These are phyloP conservation scores for Myrica gale DNA, from an alignment of 306 rosid genomes.

Conservation along the genomic window DNA sequence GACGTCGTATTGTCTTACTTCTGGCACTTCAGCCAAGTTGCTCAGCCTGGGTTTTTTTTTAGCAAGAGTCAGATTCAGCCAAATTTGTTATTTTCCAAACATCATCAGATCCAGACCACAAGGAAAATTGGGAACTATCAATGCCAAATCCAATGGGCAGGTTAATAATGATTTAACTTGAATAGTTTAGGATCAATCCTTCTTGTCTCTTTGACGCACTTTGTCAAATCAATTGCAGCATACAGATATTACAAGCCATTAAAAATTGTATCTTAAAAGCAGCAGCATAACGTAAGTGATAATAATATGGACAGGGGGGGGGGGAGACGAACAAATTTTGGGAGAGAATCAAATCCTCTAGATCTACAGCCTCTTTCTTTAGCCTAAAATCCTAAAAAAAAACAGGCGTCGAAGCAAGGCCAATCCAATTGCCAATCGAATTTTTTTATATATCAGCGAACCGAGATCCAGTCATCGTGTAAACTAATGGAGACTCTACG, in stretches of 20 bases:
- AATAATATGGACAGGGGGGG: slow-evolving; percentile 39
- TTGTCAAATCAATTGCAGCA: slow-evolving; percentile 34
- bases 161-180: slow-evolving; percentile 38
- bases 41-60: no score
- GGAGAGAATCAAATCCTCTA: slow-evolving; percentile 43
- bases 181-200: slow-evolving; percentile 39
- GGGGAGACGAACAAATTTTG: slow-evolving; percentile 43
- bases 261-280: slow-evolving; percentile 39
- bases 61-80: no score
- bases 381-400: slow-evolving; percentile 78
- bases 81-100: no score
- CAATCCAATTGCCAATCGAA: slow-evolving; percentile 67
- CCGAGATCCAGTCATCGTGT: slow-evolving; percentile 45
- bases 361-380: slow-evolving; percentile 73
- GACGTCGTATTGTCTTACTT: no score
- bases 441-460: slow-evolving; percentile 47
- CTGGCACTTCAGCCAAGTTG: no score
- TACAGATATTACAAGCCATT: slow-evolving; percentile 43
- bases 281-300: slow-evolving; percentile 38
- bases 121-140: not conserved
- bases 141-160: slow-evolving; percentile 20
- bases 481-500: slow-evolving; percentile 34
- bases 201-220: slow-evolving; percentile 32
- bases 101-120: not conserved
- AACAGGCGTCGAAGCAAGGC: slow-evolving; percentile 63